Base-by-base conservation (phyloP, 2,329 filamentous ascomycete species). In the Epichloe brachyelytri region DNA sequence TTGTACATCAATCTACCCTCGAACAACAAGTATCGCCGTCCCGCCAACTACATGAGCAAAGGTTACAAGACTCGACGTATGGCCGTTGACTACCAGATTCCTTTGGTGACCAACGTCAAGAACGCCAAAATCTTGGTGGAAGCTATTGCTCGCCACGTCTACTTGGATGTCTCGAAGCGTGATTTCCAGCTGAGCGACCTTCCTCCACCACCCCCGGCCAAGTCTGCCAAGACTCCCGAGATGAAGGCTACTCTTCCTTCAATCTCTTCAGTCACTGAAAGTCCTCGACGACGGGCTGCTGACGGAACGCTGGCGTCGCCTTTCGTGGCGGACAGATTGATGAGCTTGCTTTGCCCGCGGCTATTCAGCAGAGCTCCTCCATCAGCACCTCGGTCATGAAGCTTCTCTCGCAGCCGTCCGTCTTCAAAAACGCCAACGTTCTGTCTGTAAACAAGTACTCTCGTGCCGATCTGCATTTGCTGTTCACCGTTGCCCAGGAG, bases 1-100 rank as follows among this genome's bases (percentile, higher is more conserved):
- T 74, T 98, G 54, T 98, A 98, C 74, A 96, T 98, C 82, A 98
- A 98, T 70, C 71, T 98, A 69, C 93, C 93, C n/a, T 97, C 93
- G 12, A 95, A 81, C 79, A 98, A 98, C 75, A 87, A 90, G 68
- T 98, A 94, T 77, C 82, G 93, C 60, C 83, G 93, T 58, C 93
- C 93, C 34, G 93, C 93, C 61, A 98, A 89, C 75, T 98, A 97
- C 72, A 94, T 98, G 85, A 94, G 87, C 70, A 93, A 93, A 73
- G 93, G 93, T 54, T 98, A 98, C 72, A 85, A 87, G 63, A 97
- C 93, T 51, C 83, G 93, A 67, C 84, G 93, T 68, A 96, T 98
- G 90, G 93, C 93, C 37, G 93, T 98, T 41, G 93, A 96, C 70
- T 82, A 96, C 72, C 91, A 97, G 72, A 95, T 93, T 50, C 93